Evolutionary conservation across 1,139 yeast genomes (phyloP).

Genomic region (Debaryomycetaceae sp.): DNA sequence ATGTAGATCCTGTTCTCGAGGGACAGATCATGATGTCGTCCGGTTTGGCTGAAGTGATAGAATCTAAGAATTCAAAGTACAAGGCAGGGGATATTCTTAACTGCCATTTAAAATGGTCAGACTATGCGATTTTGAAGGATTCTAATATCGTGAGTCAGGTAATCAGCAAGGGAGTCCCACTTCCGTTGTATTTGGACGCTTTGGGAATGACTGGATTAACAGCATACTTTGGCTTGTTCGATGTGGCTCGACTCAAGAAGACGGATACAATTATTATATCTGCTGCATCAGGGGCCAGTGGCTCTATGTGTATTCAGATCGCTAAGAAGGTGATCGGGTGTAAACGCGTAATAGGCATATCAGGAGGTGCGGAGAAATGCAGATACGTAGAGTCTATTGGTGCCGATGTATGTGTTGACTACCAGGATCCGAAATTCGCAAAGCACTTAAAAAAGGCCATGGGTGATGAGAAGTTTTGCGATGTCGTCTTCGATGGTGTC

Average conservation of each 20-base stretch:
- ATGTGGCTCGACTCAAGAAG: slow-evolving; percentile 22
- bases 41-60: slow-evolving; percentile 22
- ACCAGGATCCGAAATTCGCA: slow-evolving; percentile 12
- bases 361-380: slow-evolving; percentile 28
- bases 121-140: slow-evolving; percentile 22
- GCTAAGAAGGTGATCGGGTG: slow-evolving; percentile 28
- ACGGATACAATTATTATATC: slow-evolving; percentile 26
- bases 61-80: slow-evolving; percentile 19
- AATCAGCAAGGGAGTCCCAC: slow-evolving; percentile 20
- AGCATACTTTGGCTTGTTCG: slow-evolving; percentile 25
- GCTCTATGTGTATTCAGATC: slow-evolving; percentile 27
- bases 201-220: slow-evolving; percentile 34
- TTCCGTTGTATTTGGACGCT: slow-evolving; percentile 41
- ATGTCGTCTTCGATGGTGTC: slow-evolving; percentile 22
- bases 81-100: slow-evolving; percentile 18
- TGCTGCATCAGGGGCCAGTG: slow-evolving; percentile 34
- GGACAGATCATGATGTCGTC: slow-evolving; percentile 18
- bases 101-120: slow-evolving; percentile 28
- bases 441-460: slow-evolving; percentile 10
- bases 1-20: slow-evolving; percentile 16
- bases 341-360: slow-evolving; percentile 26
- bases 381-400: slow-evolving; percentile 27
- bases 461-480: slow-evolving; percentile 14
- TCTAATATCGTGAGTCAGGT: slow-evolving; percentile 18
- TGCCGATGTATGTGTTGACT: slow-evolving; percentile 26